Evolutionary conservation across 2,329 filamentous ascomycete genomes (phyloP).

Genomic region (Seiridium unicorne): DNA sequence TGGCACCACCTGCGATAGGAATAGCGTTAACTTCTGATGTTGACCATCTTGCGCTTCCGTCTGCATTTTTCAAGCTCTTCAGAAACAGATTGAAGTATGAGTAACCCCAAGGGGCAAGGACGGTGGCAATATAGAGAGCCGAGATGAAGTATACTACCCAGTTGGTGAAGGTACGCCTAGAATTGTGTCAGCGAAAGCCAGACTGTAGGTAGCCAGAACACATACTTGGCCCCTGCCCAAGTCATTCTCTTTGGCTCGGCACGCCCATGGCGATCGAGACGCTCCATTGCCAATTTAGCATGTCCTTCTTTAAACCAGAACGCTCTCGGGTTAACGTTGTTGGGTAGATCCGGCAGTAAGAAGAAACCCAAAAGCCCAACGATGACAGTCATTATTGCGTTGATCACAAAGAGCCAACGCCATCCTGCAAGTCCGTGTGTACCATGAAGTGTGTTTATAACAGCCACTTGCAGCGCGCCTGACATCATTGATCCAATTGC

Average conservation of each 20-base stretch:
- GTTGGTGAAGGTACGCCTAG: constrained; percentile 36
- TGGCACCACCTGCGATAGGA: constrained; percentile 44
- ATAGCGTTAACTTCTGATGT: constrained; percentile 46
- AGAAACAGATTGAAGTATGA: constrained; percentile 43
- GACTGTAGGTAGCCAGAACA: not conserved
- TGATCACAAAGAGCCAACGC: constrained; percentile 56
- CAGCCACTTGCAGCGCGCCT: constrained; percentile 51
- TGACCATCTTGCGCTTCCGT: constrained; percentile 40
- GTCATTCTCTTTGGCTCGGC: constrained; percentile 44
- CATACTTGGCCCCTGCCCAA: constrained; percentile 36
- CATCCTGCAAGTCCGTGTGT: constrained; percentile 46
- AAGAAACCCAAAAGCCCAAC: constrained; percentile 50
- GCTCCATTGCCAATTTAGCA: constrained; percentile 38
- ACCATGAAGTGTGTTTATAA: constrained; percentile 50
- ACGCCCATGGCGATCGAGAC: constrained; percentile 40
- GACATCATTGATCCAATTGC: constrained; percentile 52
- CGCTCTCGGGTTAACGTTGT: constrained; percentile 35
- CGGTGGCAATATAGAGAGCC: constrained; percentile 41
- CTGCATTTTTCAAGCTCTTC: constrained; percentile 35
- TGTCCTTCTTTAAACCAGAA: constrained; percentile 44
- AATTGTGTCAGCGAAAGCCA: not conserved
- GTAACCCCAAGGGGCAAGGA: constrained; percentile 45
- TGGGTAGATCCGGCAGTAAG: constrained; percentile 42
- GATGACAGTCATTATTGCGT: constrained; percentile 52
- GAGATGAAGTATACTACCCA: constrained; percentile 47